phyloP scores from a whole-genome alignment of 305 asterid genomes.

The Ilex paraguariensis region DNA sequence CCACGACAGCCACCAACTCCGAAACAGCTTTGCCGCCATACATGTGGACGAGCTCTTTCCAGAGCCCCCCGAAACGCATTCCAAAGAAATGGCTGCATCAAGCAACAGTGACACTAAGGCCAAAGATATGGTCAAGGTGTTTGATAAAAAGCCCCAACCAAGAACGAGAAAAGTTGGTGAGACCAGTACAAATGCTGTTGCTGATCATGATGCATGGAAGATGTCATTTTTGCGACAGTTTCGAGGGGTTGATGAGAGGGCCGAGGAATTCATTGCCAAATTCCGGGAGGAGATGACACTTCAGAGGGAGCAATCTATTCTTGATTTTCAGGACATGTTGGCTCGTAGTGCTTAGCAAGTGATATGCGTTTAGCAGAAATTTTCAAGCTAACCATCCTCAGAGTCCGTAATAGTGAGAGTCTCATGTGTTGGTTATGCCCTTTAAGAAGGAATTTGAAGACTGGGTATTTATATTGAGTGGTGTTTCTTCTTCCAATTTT shows the following conservation, averaged over 20 bases:
- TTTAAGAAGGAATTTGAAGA: no score
- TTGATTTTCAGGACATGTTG: conserved; percentile 65
- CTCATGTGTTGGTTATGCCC: no score
- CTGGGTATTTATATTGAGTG: no score
- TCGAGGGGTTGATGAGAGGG: conserved; percentile 60
- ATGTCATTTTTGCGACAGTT: conserved; percentile 22
- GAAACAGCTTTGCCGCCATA: conserved; percentile 18
- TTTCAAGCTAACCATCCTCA: no score
- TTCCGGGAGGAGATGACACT: conserved; percentile 52
- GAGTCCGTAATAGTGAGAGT: no score
- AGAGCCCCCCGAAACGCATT: not conserved
- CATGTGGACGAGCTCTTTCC: conserved; percentile 32
- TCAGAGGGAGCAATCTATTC: conserved; percentile 57
- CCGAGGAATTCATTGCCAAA: conserved; percentile 63
- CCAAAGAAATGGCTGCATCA: conserved; percentile 18
- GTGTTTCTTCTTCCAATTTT: no score
- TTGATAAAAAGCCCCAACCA: conserved; percentile 2
- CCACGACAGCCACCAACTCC: conserved; percentile 8
- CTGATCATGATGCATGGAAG: conserved; percentile 25
- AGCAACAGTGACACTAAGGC: not conserved
- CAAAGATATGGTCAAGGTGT: conserved; percentile 1
- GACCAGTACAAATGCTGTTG: conserved; percentile 5
- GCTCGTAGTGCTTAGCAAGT: conserved; percentile 37
- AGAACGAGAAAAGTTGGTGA: conserved; percentile 13
- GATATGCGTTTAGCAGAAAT: no score